Evolutionary conservation across 805 yeast species (phyloP).

Genomic region (Metschnikowia similis): DNA sequence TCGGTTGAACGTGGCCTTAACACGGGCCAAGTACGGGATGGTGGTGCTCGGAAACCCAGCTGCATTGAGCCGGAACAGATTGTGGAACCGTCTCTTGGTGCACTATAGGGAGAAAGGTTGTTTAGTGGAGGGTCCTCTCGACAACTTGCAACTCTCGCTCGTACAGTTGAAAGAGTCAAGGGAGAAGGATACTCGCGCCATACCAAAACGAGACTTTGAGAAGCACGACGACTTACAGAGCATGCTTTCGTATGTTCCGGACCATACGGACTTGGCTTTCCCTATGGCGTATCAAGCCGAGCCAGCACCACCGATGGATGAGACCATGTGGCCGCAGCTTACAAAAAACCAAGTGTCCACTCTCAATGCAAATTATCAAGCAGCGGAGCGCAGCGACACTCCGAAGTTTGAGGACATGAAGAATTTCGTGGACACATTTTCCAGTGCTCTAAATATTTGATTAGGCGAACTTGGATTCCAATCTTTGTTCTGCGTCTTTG

Average conservation of each 20-base stretch:
- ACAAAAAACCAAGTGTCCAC: conserved; percentile 13
- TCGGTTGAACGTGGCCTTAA: conserved; percentile 41
- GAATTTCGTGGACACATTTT: conserved; percentile 16
- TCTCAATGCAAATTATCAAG: conserved; percentile 5
- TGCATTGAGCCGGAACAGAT: conserved; percentile 59
- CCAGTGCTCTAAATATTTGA: conserved; percentile 15
- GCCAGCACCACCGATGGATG: conserved; percentile 8
- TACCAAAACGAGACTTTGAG: conserved; percentile 2
- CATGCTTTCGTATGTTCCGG: conserved; percentile 14
- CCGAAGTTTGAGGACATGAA: conserved; percentile 6
- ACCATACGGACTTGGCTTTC: conserved; percentile 5
- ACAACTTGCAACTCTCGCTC: conserved; percentile 68
- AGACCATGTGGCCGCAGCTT: conserved; percentile 15
- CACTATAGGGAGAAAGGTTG: conserved; percentile 84
- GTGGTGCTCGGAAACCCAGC: conserved; percentile 76
- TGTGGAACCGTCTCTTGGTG: conserved; percentile 75
- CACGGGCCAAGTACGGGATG: conserved; percentile 42
- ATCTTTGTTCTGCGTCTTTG: no score
- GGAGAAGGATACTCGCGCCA: conserved; percentile 1
- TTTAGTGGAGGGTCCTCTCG: conserved; percentile 85
- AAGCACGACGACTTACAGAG: conserved; percentile 13
- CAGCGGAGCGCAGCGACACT: not conserved
- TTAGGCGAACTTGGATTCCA: no score
- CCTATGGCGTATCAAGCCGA: not conserved
- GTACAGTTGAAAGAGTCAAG: conserved; percentile 39